Evolutionary conservation across 306 rosid genomes (phyloP).

Genomic region (Trichosanthes truncata): DNA sequence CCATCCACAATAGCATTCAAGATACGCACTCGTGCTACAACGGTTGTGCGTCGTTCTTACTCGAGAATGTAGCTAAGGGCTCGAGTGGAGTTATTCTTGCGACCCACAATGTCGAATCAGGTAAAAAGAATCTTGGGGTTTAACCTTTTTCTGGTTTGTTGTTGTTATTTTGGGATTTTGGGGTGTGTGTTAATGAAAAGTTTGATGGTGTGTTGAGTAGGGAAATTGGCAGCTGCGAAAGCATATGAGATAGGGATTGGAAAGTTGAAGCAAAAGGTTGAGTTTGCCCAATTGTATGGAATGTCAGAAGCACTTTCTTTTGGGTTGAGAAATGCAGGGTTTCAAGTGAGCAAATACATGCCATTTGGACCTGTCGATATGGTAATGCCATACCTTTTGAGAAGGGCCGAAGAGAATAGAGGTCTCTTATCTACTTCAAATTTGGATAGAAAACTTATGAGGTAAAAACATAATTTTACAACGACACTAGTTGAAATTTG

Average conservation of each 20-base stretch:
- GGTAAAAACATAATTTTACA: constrained; percentile 35
- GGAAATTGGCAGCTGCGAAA: constrained; percentile 64
- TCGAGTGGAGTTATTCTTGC: constrained; percentile 67
- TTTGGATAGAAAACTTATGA: constrained; percentile 55
- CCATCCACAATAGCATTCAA: constrained; percentile 54
- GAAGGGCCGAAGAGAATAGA: constrained; percentile 91
- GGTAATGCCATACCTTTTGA: constrained; percentile 76
- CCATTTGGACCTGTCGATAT: constrained; percentile 73
- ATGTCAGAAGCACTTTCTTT: constrained; percentile 86
- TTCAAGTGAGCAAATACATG: constrained; percentile 93
- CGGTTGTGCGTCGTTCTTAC: constrained; percentile 50
- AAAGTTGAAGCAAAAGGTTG: constrained; percentile 58
- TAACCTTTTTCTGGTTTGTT: not conserved
- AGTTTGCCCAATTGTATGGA: constrained; percentile 83
- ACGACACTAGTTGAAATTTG: too few species aligned
- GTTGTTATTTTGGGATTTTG: not conserved
- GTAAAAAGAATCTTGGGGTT: constrained; percentile 11
- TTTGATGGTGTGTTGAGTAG: constrained; percentile 18
- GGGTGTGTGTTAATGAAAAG: not conserved
- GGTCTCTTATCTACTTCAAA: constrained; percentile 69
- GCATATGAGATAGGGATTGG: constrained; percentile 70
- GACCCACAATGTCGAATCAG: constrained; percentile 80
- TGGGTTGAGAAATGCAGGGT: constrained; percentile 80
- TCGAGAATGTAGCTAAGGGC: constrained; percentile 53
- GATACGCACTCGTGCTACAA: constrained; percentile 74